Evolutionary conservation across 176 grass and related monocot species (phyloP), one percentile per base, ranked within the genome.

Genomic region (Carex scoparia): DNA sequence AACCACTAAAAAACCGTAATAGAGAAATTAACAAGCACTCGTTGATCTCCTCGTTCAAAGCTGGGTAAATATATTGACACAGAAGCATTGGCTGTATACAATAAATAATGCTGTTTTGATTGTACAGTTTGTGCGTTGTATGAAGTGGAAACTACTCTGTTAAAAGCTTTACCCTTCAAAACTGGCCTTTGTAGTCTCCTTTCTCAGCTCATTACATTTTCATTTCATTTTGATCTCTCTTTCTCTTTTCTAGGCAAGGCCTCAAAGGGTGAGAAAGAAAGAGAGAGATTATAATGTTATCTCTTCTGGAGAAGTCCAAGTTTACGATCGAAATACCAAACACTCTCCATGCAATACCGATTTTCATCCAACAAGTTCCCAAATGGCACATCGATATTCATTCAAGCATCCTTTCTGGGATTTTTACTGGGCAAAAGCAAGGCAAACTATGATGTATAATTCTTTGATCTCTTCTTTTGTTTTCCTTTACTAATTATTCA

Each of bases 241-340:
- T 4, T 83, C 63, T 63, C 60, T 51, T 5, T 28, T 83, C 61
- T 30, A 33, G 58, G 58, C 74, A 32, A 40, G 33, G 48, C 48
- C 48, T 49, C 8, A 53, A 73, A 18, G 65, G 32, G 32, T 23
- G 23, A 70, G 37, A 48, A 38, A 19, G 10, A 44, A 4, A 65
- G 12, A 66, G 56, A 62, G 15, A 8, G 9, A 10, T 51, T 62
- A 33, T 56, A 53, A 83, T 83, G 81, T 65, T 83, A 11, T 83
- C 81, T 48, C 65, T 83, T 49, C 44, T 83, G 54, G 49, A 83
- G 2, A 53, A 69, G 27, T 30, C 61, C 13, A 67, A 53, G 63
- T 51, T 83, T 54, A 64, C 65, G 1, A 67, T 83, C 19, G 81
- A 83, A 69, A 65, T 83, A n/a, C 81, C 81, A 51, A 83, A 83